Conservation (phyloP, 1,284 basidiomycete genomes). For the Sanghuangporus weigelae region DNA sequence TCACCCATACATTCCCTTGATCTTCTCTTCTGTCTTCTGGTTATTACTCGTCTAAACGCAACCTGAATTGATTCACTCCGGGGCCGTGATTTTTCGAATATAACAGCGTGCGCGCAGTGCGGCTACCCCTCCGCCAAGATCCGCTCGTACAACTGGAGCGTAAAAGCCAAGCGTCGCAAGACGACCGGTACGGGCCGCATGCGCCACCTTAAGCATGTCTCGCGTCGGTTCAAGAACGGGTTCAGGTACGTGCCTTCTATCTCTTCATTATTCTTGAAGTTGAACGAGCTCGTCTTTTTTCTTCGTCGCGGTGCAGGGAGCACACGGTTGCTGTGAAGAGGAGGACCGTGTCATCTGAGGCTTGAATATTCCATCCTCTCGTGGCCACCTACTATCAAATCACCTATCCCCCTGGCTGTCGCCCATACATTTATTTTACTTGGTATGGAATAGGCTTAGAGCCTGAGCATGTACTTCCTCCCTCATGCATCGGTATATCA, state of each 20-base stretch:
- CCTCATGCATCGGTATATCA: neutral
- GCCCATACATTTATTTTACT: neutral
- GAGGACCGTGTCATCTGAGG: slow-evolving; percentile 41
- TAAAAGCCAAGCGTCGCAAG: slow-evolving; percentile 99
- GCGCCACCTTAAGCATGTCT: slow-evolving; percentile 89
- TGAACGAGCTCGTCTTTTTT: neutral
- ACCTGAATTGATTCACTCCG: neutral
- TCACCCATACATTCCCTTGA: neutral
- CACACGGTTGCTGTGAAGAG: slow-evolving; percentile 73
- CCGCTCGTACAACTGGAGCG: slow-evolving; percentile 96
- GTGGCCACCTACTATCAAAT: neutral
- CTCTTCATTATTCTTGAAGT: neutral
- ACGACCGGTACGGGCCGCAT: slow-evolving; percentile 97
- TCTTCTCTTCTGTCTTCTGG: neutral
- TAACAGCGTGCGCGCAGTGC: slow-evolving; percentile 86
- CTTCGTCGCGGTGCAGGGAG: slow-evolving; percentile 50
- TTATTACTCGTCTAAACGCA: neutral
- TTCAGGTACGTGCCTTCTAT: slow-evolving; percentile 60
- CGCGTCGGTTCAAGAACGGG: slow-evolving; percentile 96
- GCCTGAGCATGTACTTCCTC: neutral
- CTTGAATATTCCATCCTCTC: slow-evolving; percentile 27
- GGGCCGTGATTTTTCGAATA: neutral
- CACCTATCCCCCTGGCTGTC: neutral
- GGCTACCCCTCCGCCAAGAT: slow-evolving; percentile 96
- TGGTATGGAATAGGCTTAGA: neutral